Conservation (phyloP, 768 basidiomycete genomes). For the Suillus subaureus region DNA sequence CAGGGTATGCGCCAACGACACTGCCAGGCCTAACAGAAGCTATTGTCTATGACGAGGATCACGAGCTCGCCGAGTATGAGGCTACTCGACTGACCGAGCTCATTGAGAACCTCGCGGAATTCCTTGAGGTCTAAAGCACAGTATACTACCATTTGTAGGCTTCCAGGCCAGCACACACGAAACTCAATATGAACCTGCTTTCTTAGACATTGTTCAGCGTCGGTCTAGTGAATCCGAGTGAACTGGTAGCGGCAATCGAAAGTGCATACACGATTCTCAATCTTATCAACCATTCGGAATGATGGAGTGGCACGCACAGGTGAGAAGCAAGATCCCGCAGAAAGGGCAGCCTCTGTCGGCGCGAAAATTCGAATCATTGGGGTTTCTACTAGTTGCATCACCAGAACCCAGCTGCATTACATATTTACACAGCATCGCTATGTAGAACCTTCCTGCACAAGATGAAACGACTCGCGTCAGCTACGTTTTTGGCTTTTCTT, state of each 20-base stretch:
- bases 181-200: not conserved
- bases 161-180: not conserved
- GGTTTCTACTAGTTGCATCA: not conserved
- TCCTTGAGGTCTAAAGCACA: constrained; percentile 12
- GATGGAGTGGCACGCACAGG: not conserved
- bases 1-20: constrained; percentile 85
- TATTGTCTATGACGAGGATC: constrained; percentile 67
- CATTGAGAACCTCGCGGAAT: constrained; percentile 53
- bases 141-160: not conserved
- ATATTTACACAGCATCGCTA: not conserved
- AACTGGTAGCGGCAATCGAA: not conserved
- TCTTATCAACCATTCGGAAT: not conserved
- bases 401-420: not conserved
- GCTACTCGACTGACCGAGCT: constrained; percentile 54
- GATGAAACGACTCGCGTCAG: not conserved
- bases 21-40: constrained; percentile 82
- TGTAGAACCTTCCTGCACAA: not conserved
- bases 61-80: constrained; percentile 62
- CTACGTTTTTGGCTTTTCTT: not conserved
- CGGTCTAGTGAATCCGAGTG: not conserved
- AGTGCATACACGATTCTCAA: not conserved
- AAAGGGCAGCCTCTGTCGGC: not conserved
- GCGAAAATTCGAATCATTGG: not conserved
- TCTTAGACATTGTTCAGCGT: not conserved
- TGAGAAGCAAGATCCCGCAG: not conserved